Evolutionary conservation across 306 rosid species (phyloP).

Genomic region (Prunus salicina): DNA sequence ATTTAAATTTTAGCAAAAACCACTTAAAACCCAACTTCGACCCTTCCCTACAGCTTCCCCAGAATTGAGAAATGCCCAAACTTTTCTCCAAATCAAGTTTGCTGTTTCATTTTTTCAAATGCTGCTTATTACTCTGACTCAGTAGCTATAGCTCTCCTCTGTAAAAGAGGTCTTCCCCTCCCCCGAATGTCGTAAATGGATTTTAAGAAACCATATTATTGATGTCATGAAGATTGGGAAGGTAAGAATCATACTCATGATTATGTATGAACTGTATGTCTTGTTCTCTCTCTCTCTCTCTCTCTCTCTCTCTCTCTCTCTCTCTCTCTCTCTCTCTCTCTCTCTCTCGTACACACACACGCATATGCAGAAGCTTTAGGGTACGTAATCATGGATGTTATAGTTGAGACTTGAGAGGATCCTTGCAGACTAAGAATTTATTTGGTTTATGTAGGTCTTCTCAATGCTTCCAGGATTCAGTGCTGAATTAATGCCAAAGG

Average conservation of each 20-base stretch:
- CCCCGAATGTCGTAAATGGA: not conserved
- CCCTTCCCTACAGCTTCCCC: not conserved
- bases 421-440: conserved; percentile 1
- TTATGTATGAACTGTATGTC: not conserved
- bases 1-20: not conserved
- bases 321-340: not conserved
- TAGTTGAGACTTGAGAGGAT: not conserved
- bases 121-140: not conserved
- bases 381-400: not conserved
- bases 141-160: not conserved
- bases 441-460: conserved; percentile 46
- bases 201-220: not conserved
- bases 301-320: too few relatives aligned
- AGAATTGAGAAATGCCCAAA: not conserved
- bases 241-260: not conserved
- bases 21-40: not conserved
- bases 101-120: not conserved
- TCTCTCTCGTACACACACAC: not conserved
- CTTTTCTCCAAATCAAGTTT: not conserved
- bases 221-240: not conserved
- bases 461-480: conserved; percentile 87
- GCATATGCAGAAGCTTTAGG: not conserved
- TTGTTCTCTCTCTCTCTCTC: too few relatives aligned
- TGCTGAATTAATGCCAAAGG: conserved; percentile 80
- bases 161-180: not conserved